A percentile compares a stretch with the other conserved stretches of the same genome.
These are phyloP conservation scores for Phytophthora meadii DNA, from an alignment of 352 stramenopile species.

Conservation along the genomic window DNA sequence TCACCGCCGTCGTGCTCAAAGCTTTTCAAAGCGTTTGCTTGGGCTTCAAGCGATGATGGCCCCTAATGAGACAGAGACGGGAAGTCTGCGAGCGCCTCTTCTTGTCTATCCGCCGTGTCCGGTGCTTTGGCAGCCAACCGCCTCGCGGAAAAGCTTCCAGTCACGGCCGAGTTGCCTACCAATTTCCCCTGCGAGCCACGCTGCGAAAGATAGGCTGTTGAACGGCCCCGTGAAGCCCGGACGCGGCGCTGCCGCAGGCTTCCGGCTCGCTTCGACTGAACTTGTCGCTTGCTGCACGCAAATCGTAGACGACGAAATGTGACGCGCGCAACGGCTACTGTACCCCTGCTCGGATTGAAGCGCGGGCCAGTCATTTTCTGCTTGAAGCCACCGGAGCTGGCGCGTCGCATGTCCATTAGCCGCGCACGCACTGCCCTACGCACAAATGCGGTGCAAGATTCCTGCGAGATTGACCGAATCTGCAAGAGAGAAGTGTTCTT, in stretches of 20 bases:
- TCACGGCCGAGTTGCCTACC: slow-evolving; percentile 21
- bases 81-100: not conserved
- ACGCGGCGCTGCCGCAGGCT: not conserved
- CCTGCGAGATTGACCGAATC: slow-evolving; percentile 19
- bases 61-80: slow-evolving; percentile 21
- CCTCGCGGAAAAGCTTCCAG: not conserved
- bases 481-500: slow-evolving; percentile 23
- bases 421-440: slow-evolving; percentile 18
- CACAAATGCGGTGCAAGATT: slow-evolving; percentile 26
- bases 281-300: slow-evolving; percentile 16
- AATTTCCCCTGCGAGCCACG: slow-evolving; percentile 9
- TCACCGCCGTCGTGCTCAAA: slow-evolving; percentile 2
- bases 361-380: slow-evolving; percentile 29
- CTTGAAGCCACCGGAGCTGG: slow-evolving; percentile 15
- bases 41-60: slow-evolving; percentile 15
- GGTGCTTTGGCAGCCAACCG: slow-evolving; percentile 35
- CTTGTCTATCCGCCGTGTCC: slow-evolving; percentile 26
- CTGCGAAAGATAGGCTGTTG: slow-evolving; percentile 19
- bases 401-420: slow-evolving; percentile 21
- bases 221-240: not conserved
- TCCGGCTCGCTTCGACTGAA: slow-evolving; percentile 12
- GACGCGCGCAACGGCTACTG: slow-evolving; percentile 21
- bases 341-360: slow-evolving; percentile 5
- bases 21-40: slow-evolving; percentile 14
- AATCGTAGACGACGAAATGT: slow-evolving; percentile 28